phyloP scores from a whole-genome alignment of 495 filamentous ascomycete genomes.

The Patellaria atrata region DNA sequence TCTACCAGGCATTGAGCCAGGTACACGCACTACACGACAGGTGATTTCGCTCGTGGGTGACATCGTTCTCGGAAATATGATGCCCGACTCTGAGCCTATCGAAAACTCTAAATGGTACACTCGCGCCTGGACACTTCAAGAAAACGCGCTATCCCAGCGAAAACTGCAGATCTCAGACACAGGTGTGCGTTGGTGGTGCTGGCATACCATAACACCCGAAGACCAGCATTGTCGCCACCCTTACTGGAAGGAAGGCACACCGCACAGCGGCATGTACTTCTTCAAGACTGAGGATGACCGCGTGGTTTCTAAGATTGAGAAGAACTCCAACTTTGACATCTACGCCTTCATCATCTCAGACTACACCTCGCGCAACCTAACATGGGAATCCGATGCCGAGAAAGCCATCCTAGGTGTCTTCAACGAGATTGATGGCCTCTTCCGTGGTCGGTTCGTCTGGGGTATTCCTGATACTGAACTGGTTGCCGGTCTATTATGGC shows the following conservation, averaged over 20 bases:
- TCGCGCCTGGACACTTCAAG: constrained; percentile 14
- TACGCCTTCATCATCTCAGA: constrained; percentile 19
- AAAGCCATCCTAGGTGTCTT: constrained; percentile 26
- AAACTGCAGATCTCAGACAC: constrained; percentile 11
- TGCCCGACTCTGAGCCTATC: constrained; percentile 5
- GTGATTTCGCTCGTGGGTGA: constrained; percentile 4
- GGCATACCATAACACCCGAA: constrained; percentile 15
- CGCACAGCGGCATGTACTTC: constrained; percentile 11
- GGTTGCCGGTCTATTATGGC: constrained; percentile 24
- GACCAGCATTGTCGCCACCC: constrained; percentile 6
- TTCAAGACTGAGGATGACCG: no score
- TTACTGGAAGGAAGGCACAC: constrained; percentile 21
- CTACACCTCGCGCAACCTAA: constrained; percentile 22
- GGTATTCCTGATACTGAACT: constrained; percentile 26
- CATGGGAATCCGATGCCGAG: no score
- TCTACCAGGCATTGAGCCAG: constrained; percentile 1
- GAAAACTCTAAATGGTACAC: constrained; percentile 7
- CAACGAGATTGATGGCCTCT: constrained; percentile 14
- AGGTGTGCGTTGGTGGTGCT: constrained; percentile 15
- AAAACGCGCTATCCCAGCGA: constrained; percentile 5
- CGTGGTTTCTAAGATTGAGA: no score
- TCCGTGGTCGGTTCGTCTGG: constrained; percentile 15
- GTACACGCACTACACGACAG: neutral
- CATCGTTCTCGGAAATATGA: no score
- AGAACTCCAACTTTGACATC: constrained; percentile 18